Base-by-base conservation (phyloP, 257 asterid species). In the Solanum verrucosum region DNA sequence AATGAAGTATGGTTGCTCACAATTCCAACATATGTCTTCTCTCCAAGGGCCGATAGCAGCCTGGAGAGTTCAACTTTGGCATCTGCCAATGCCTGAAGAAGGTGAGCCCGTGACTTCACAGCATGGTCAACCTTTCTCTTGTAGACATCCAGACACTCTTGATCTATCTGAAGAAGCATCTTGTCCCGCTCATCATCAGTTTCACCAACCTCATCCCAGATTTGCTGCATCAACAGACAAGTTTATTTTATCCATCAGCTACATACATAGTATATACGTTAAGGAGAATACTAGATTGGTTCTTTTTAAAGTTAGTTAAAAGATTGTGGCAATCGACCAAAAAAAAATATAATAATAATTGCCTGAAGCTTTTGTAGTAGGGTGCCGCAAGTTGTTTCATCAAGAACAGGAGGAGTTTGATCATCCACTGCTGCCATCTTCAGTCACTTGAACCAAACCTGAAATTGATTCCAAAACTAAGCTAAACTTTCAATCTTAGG, bases 131-230 rank as follows among this genome's bases (percentile, higher is more conserved):
- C 98, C 91, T 97, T 96, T 91, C 94, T 94, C 94, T 89, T 92
- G 94, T 96, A 96, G 16, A 96, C 99, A 90, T 96, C 97, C 95
- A 96, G 90, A 92, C 99, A 96, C 79, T 96, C 99, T 75, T 95
- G 97, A 90, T 96, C 98, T 74, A 96, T 86, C 91, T 95, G 99
- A 91, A 95, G 95, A 89, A 95, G 96, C 95, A 95, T 93, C 92
- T 87, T 93, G 90, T 96, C 99, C 71, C 99, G 92, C 74, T 94
- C 99, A 15, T 96, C 98, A 25, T 95, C 98, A 83, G 91, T 94
- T 91, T 95, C 98, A 44, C 99, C 99, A 60, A 96, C 99, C 89
- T 96, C 99, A 90, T 96, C 99, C 99, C 99, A 96, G 12, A 96
- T 94, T 93, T 93, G 93, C 99, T 96, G 94, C 94, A 93, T 74